Evolutionary conservation across 805 yeast genomes (phyloP).

Genomic region (Nematodospora valgi): DNA sequence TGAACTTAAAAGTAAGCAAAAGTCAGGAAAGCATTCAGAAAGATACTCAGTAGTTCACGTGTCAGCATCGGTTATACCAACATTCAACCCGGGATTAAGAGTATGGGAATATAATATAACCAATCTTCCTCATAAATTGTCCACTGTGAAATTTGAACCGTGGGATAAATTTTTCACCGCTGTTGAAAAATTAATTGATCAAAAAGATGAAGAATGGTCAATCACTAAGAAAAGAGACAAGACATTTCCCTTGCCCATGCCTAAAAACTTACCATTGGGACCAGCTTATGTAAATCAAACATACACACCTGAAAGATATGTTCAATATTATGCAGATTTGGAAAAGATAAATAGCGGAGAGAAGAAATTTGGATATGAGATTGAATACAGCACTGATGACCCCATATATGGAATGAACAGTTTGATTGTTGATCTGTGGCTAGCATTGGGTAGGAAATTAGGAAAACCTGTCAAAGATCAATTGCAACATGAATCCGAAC

Average conservation of each 20-base stretch:
- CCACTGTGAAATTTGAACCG: constrained; percentile 30
- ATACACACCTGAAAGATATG: constrained; percentile 69
- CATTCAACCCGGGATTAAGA: constrained; percentile 78
- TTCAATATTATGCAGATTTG: constrained; percentile 73
- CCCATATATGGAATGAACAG: constrained; percentile 50
- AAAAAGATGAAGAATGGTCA: constrained; percentile 3
- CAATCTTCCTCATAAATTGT: constrained; percentile 33
- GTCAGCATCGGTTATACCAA: constrained; percentile 74
- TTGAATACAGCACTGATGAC: constrained; percentile 70
- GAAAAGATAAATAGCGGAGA: constrained; percentile 41
- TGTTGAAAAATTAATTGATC: constrained; percentile 30
- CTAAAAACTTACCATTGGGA: constrained; percentile 52
- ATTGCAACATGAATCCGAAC: too few species aligned
- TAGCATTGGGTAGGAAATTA: constrained; percentile 52
- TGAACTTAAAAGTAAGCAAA: constrained; percentile 41
- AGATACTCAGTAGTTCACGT: constrained; percentile 70
- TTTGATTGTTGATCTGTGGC: constrained; percentile 61
- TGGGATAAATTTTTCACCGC: constrained; percentile 60
- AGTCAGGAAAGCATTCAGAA: constrained; percentile 44
- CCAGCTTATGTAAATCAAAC: constrained; percentile 74
- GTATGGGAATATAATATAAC: constrained; percentile 84
- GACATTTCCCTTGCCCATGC: constrained; percentile 61
- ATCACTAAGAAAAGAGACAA: constrained; percentile 42
- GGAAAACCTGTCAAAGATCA: constrained; percentile 38
- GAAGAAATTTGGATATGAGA: constrained; percentile 51